Evolutionary conservation across 306 rosid genomes (phyloP), one percentile per base, ranked within the genome.

Genomic region (Trifolium fragiferum): DNA sequence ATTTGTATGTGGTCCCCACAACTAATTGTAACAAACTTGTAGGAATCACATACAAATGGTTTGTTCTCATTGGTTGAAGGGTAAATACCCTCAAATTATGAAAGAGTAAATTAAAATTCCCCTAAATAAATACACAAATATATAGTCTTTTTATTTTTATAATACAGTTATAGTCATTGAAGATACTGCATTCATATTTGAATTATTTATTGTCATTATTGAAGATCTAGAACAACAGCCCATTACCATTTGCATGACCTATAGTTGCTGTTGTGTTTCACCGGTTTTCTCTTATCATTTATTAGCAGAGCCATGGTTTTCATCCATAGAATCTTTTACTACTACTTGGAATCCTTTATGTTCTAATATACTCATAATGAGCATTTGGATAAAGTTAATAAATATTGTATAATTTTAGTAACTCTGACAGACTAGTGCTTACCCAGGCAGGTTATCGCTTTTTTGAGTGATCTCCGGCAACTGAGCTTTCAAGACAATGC

Each of bases 381-480:
- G 16, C 73, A 66, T 12, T 41, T 41, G 21, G 67, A 30, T 53
- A n/a, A 14, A 23, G 21, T 57, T 66, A 46, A 46, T 50, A 37
- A 35, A 49, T 50, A 64, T 57, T 70, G 23, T 20, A 33, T 50
- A 32, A 35, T 71, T 64, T 76, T 76, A 71, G 38, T 38, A 23
- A n/a, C 69, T 53, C 69, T 33, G 69, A 63, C 47, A 15, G 14
- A 11, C 5, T 49, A 13, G 5, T 44, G 44, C 35, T 65, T 50
- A 15, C 21, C 43, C 74, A 60, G 62, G 65, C 59, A 30, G 71
- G 14, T 55, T 61, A 64, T 78, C 19, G 25, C 46, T 64, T 68
- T 75, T 73, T 49, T 10, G 72, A 63, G 33, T 43, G 70, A 49
- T 69, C 63, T 69, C 60, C 32, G 15, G 62, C 82, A 8, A 66